phyloP scores from a whole-genome alignment of 352 stramenopile genomes.

The Hyaloperonospora arabidopsidis region DNA sequence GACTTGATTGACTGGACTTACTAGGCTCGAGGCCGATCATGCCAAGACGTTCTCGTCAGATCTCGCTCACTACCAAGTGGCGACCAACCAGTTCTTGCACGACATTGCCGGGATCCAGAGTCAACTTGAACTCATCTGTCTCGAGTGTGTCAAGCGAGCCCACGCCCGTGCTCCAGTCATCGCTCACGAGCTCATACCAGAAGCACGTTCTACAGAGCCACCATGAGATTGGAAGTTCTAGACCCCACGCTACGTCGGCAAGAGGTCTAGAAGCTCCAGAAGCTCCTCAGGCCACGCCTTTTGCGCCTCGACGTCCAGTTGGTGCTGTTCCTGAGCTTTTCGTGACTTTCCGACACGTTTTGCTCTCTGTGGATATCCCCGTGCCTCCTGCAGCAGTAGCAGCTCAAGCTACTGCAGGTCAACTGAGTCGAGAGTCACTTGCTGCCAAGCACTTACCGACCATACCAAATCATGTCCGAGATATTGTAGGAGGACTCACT shows the following conservation, averaged over 20 bases:
- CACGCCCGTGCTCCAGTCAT: constrained; percentile 24
- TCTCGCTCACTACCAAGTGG: constrained; percentile 14
- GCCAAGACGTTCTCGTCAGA: constrained; percentile 8
- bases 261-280: constrained; percentile 1
- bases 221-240: constrained; percentile 14
- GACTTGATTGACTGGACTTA: not conserved
- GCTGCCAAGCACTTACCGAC: constrained; percentile 42
- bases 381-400: constrained; percentile 20
- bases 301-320: constrained; percentile 22
- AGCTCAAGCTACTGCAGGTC: constrained; percentile 19
- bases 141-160: constrained; percentile 28
- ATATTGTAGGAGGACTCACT: constrained; percentile 28
- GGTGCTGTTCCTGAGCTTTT: constrained; percentile 26
- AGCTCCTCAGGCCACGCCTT: constrained; percentile 15
- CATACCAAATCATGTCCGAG: constrained; percentile 40
- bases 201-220: constrained; percentile 28
- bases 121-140: constrained; percentile 24
- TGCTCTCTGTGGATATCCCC: constrained; percentile 22
- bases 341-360: constrained; percentile 32
- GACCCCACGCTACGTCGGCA: constrained; percentile 6
- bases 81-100: constrained; percentile 14
- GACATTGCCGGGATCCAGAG: not conserved
- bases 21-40: constrained; percentile 7
- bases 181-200: constrained; percentile 19
- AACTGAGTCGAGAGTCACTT: constrained; percentile 25